Conservation (phyloP, 2,329 filamentous ascomycete species). For the Botrytis medusae region DNA sequence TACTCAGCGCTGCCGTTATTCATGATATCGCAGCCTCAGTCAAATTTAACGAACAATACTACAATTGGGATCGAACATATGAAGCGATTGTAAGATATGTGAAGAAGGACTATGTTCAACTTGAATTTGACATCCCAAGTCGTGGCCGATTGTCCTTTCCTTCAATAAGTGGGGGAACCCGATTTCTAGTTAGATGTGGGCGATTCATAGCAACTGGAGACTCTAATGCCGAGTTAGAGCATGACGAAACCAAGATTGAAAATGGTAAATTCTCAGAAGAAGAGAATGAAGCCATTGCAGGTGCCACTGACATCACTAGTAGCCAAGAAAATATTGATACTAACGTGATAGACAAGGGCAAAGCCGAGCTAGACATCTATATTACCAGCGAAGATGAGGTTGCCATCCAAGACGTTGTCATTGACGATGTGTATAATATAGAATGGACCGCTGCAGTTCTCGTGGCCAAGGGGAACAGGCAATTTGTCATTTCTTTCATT, state of each 20-base stretch:
- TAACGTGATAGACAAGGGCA: not conserved
- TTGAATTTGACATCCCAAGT: not conserved
- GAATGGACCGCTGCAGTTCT: not conserved
- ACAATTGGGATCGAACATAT: not conserved
- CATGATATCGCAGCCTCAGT: not conserved
- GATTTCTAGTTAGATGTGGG: not conserved
- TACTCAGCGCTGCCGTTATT: not conserved
- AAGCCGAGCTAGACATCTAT: not conserved
- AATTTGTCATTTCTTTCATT: not conserved
- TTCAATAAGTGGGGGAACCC: not conserved
- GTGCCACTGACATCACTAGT: not conserved
- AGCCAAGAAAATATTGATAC: not conserved
- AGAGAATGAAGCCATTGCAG: not conserved
- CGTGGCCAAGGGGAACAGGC: not conserved
- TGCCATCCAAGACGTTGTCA: not conserved
- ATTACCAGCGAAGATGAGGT: not conserved
- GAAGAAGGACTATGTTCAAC: not conserved
- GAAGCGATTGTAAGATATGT: not conserved
- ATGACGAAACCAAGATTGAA: not conserved
- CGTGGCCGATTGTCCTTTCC: not conserved
- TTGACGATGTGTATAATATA: not conserved
- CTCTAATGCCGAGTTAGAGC: not conserved
- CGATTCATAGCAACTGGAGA: not conserved
- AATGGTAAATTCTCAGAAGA: fast-evolving
- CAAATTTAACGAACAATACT: not conserved